phyloP scores from a whole-genome alignment of 257 asterid species.

The Solanum stenotomum region DNA sequence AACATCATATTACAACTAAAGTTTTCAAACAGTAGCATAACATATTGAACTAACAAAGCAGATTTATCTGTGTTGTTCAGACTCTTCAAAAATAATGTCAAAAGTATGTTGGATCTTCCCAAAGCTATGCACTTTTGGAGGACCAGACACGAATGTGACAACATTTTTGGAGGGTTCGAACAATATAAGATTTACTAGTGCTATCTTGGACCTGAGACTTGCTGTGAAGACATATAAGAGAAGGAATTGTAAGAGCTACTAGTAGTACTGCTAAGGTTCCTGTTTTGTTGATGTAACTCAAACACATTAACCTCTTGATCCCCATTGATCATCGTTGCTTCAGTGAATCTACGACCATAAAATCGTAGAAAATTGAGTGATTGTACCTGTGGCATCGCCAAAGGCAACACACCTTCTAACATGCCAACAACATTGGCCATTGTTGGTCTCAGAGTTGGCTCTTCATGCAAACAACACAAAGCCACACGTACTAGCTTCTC shows the following conservation, averaged over 20 bases:
- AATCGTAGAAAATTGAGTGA: constrained; percentile 53
- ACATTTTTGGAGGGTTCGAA: background rate
- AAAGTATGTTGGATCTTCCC: background rate
- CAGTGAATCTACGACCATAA: constrained; percentile 62
- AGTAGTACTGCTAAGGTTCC: constrained; percentile 8
- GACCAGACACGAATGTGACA: no score
- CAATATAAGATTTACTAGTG: background rate
- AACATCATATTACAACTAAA: background rate
- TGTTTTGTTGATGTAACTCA: constrained; percentile 11
- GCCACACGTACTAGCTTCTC: constrained; percentile 58
- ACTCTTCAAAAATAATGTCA: background rate
- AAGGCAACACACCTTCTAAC: constrained; percentile 48
- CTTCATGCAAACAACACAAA: constrained; percentile 69
- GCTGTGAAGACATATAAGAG: constrained; percentile 57
- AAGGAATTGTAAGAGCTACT: constrained; percentile 31
- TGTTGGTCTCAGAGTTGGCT: constrained; percentile 55
- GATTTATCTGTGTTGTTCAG: background rate
- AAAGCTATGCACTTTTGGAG: background rate
- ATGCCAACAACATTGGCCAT: constrained; percentile 61
- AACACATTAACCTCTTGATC: constrained; percentile 16
- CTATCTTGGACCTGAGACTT: constrained; percentile 79
- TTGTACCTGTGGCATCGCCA: constrained; percentile 33
- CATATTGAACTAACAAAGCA: background rate
- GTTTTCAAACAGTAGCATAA: background rate
- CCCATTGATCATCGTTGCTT: constrained; percentile 27